Evolutionary conservation across 1,284 basidiomycete species (phyloP), one percentile per base, ranked within the genome.

Genomic region (Fomitiporia mediterranea): DNA sequence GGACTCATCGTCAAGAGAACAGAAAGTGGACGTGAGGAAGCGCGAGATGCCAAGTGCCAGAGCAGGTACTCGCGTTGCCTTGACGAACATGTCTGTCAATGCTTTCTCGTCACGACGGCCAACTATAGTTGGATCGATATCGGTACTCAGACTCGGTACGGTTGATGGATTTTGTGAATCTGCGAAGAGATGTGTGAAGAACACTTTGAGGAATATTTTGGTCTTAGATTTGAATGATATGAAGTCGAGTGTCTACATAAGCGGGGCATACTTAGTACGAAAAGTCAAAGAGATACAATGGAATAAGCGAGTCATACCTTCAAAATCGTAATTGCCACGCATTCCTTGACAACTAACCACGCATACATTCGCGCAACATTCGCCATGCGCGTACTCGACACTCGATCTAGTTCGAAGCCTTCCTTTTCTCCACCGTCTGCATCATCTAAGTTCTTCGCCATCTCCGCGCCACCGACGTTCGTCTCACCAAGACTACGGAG

Each of bases 401-500:
- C 75, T 48, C 76, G 79, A 64, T 81, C 78, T 40, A 75, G 61
- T 43, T 80, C 75, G 51, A 80, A 78, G 5, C 69, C 74, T 15
- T 71, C 68, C 27, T 65, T 62, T 39, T 63, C 60, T n/a, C n/a
- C n/a, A n/a, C n/a, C n/a, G 48, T 65, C 57, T 19, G 69, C 72
- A 21, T 80, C 80, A 60, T 76, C 74, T 34, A 81, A 67, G 58
- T 75, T 81, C 66, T 88, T 89, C 62, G 92, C 75, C 48, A 91
- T 76, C 63, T 88, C 89, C 0, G 80, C 79, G 2, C 94, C 94
- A 1, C 93, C 93, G 30, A 95, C 90, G 38, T 74, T 79, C 15
- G 75, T 81, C 70, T 98, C 92, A 15, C 94, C 94, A 28, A 99
- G 74, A 60, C 93, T 91, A 8, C 96, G 87, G 34, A 99, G 72